These are phyloP conservation scores for Aspergillus heteromorphus DNA, from an alignment of 495 filamentous ascomycete species.

Conservation along the genomic window DNA sequence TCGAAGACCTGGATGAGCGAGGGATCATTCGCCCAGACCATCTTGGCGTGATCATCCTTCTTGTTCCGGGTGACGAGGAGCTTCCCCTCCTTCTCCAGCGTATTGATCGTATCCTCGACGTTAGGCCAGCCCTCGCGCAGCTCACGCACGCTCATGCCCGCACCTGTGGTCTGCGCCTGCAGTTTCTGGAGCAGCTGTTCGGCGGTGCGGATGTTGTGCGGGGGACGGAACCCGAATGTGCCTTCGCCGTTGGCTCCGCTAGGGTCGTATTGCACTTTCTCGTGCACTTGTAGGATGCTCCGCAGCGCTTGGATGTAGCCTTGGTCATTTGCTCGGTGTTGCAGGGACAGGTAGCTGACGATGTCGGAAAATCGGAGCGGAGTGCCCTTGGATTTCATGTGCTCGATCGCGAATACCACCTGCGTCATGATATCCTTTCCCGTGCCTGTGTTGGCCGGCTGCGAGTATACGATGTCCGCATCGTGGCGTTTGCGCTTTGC, in stretches of 20 bases:
- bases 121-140: conserved; percentile 92
- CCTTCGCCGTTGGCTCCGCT: conserved; percentile 55
- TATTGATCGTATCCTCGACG: conserved; percentile 68
- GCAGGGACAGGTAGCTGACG: conserved; percentile 66
- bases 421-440: conserved; percentile 79
- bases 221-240: conserved; percentile 71
- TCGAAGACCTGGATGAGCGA: conserved; percentile 71
- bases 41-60: conserved; percentile 80
- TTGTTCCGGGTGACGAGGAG: conserved; percentile 83
- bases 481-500: conserved; percentile 57
- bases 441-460: conserved; percentile 70
- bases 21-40: conserved; percentile 85
- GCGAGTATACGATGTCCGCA: conserved; percentile 62
- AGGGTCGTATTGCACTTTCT: conserved; percentile 65
- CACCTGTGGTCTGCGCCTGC: conserved; percentile 72
- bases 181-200: conserved; percentile 73
- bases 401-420: conserved; percentile 74
- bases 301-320: conserved; percentile 40
- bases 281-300: conserved; percentile 47
- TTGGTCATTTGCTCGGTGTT: conserved; percentile 44
- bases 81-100: conserved; percentile 71
- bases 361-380: conserved; percentile 70
- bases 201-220: conserved; percentile 68
- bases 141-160: conserved; percentile 76
- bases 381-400: conserved; percentile 71